Evolutionary conservation across 208 protist species (phyloP).

Genomic region (Leishmania tarentolae): DNA sequence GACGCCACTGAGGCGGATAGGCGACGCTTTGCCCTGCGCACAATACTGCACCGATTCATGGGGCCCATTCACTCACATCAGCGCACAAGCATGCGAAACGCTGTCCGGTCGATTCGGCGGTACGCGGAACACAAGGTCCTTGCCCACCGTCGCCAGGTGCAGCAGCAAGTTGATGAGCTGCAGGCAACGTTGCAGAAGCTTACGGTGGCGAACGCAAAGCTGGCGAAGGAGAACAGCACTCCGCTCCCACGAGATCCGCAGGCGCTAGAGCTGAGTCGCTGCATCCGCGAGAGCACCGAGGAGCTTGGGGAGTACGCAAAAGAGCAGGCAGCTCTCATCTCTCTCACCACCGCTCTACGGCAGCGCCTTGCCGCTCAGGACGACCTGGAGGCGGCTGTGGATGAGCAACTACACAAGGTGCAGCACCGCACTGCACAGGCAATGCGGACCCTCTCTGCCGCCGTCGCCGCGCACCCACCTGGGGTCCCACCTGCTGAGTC

Average conservation of each 20-base stretch:
- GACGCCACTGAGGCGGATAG: conserved; percentile 17
- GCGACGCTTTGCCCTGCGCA: conserved; percentile 39
- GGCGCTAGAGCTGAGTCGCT: conserved; percentile 59
- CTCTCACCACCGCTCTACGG: conserved; percentile 49
- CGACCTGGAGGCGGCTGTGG: conserved; percentile 66
- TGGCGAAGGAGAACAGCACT: conserved; percentile 67
- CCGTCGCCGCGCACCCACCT: conserved; percentile 22
- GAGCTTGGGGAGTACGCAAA: conserved; percentile 41
- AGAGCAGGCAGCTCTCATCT: conserved; percentile 46
- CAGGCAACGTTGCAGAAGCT: conserved; percentile 42
- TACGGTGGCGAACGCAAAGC: conserved; percentile 40
- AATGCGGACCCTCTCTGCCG: conserved; percentile 27
- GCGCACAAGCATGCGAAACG: conserved; percentile 38
- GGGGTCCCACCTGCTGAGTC: conserved; percentile 9
- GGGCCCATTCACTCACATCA: conserved; percentile 34
- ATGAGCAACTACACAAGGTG: conserved; percentile 65
- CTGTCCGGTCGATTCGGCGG: conserved; percentile 33
- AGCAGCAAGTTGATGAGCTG: conserved; percentile 41
- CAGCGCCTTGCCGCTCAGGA: conserved; percentile 64
- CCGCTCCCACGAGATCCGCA: conserved; percentile 76
- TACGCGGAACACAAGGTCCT: conserved; percentile 40
- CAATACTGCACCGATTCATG: conserved; percentile 38
- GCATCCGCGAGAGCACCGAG: conserved; percentile 59
- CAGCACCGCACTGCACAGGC: conserved; percentile 30
- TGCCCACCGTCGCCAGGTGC: conserved; percentile 13